These are phyloP conservation scores for Echria macrotheca DNA, from an alignment of 495 filamentous ascomycete species.

Conservation along the genomic window DNA sequence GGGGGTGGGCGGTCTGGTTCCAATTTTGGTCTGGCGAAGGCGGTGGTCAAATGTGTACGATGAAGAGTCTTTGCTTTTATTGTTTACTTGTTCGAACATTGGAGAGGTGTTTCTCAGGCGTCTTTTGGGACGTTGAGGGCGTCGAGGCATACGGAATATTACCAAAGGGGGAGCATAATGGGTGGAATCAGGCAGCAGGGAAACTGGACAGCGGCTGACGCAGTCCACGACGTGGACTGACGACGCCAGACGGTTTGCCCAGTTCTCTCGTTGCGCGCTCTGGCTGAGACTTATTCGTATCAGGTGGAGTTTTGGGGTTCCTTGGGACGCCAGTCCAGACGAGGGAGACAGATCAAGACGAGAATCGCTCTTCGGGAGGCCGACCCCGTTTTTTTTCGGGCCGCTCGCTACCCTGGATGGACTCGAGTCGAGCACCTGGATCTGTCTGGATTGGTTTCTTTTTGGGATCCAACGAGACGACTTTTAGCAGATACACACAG, in stretches of 20 bases:
- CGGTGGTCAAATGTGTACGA: constrained; percentile 23
- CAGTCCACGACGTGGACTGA: constrained; percentile 9
- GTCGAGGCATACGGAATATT: constrained; percentile 4
- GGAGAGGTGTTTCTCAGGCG: constrained; percentile 2
- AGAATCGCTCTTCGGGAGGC: neutral
- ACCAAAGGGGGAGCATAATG: constrained; percentile 23
- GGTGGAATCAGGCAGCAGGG: constrained; percentile 19
- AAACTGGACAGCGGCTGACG: constrained; percentile 17
- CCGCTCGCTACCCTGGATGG: constrained; percentile 1
- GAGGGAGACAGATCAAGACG: neutral
- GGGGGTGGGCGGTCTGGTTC: constrained; percentile 17
- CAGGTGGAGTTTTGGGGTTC: neutral
- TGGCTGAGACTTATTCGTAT: neutral
- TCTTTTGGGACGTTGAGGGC: constrained; percentile 9
- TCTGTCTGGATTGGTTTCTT: constrained; percentile 5
- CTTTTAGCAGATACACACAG: constrained; percentile 4
- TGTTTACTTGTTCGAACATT: constrained; percentile 18
- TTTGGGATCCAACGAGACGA: neutral
- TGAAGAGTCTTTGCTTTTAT: constrained; percentile 17
- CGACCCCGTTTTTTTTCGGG: neutral
- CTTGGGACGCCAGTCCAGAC: constrained; percentile 5
- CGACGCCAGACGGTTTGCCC: constrained; percentile 9
- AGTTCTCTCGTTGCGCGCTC: neutral
- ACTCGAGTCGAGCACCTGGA: constrained; percentile 1
- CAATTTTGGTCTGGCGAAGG: constrained; percentile 11